phyloP scores from a whole-genome alignment of 306 rosid genomes.

The Glycine latifolia region DNA sequence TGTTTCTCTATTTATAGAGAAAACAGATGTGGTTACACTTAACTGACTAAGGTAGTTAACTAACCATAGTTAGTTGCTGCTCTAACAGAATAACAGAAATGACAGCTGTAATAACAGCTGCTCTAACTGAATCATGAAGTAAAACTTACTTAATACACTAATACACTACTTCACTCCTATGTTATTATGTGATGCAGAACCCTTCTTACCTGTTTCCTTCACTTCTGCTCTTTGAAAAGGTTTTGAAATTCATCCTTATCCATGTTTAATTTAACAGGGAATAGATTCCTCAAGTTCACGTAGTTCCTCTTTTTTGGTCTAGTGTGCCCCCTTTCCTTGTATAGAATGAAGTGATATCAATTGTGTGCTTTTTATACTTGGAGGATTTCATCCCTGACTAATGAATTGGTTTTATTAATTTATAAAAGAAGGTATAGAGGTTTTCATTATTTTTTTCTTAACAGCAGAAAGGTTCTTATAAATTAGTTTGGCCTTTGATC shows the following conservation, averaged over 20 bases:
- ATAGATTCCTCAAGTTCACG: background rate
- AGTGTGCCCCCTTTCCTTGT: background rate
- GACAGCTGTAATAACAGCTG: no score
- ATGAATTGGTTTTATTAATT: conserved; percentile 12
- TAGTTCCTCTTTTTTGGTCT: background rate
- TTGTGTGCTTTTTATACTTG: conserved; percentile 8
- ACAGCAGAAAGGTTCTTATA: conserved; percentile 29
- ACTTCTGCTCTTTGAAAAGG: background rate
- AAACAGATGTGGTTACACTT: no score
- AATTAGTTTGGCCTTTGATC: conserved; percentile 27
- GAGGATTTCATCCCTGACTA: conserved; percentile 3
- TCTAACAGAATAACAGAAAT: no score
- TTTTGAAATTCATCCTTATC: background rate
- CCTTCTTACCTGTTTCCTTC: background rate
- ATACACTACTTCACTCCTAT: background rate
- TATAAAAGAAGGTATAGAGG: background rate
- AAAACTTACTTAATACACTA: no score
- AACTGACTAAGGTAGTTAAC: no score
- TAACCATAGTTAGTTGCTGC: no score
- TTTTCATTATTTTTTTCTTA: conserved; percentile 23
- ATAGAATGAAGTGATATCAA: background rate
- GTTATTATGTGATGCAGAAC: background rate
- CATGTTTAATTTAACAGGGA: background rate
- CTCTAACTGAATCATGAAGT: no score
- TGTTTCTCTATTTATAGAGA: no score